Conservation (phyloP, 2,329 filamentous ascomycete genomes). For the Verticillium zaregamsianum region DNA sequence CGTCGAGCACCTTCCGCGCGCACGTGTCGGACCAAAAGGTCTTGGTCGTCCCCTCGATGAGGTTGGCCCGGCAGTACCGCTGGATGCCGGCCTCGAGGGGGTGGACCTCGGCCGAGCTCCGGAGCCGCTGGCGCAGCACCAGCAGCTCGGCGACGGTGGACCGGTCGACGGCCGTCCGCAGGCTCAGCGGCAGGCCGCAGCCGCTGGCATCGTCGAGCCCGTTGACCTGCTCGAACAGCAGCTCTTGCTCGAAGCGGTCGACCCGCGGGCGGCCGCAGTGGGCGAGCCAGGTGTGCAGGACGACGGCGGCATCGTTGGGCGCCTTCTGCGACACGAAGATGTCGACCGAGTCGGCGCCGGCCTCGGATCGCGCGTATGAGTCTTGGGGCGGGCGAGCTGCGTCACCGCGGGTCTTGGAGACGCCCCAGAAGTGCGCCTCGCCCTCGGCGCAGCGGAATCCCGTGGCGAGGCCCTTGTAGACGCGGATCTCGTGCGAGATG, state of each 20-base stretch:
- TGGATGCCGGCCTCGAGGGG: constrained; percentile 18
- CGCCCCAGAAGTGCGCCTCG: constrained; percentile 27
- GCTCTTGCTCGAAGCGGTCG: constrained; percentile 26
- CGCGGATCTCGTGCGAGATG: constrained; percentile 15
- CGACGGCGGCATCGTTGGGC: constrained; percentile 18
- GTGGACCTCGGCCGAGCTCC: constrained; percentile 17
- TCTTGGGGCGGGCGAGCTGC: too few species aligned
- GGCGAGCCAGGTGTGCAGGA: constrained; percentile 31
- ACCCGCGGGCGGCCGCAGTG: constrained; percentile 27
- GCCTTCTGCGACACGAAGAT: constrained; percentile 30
- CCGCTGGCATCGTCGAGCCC: neutral
- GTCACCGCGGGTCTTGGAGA: constrained; percentile 16
- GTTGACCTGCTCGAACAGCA: constrained; percentile 17
- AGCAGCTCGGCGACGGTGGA: constrained; percentile 25
- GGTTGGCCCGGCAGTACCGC: constrained; percentile 16
- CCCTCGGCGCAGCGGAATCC: constrained; percentile 27
- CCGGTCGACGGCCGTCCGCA: constrained; percentile 19
- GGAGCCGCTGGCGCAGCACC: constrained; percentile 25
- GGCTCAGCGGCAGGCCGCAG: constrained; percentile 17
- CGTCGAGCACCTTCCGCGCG: constrained; percentile 20
- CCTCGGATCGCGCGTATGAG: neutral
- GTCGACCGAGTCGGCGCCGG: constrained; percentile 16
- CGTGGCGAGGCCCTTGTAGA: constrained; percentile 30
- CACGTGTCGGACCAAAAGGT: constrained; percentile 20
- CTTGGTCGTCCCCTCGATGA: constrained; percentile 21